These are phyloP conservation scores for Crataegus laevigata DNA, from an alignment of 306 rosid genomes.

Conservation along the genomic window DNA sequence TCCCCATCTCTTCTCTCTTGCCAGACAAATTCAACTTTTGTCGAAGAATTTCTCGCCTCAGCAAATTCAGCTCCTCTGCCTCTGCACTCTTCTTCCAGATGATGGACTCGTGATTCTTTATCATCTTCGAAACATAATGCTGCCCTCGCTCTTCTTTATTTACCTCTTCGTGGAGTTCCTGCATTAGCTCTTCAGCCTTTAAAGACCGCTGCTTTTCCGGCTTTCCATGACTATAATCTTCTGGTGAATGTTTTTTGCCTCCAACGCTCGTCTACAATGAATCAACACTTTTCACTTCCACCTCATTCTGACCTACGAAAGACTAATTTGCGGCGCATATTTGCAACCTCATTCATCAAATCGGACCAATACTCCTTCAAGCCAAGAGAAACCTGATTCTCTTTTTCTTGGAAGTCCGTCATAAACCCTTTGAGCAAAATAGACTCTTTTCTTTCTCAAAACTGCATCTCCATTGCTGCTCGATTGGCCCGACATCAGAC, in stretches of 20 bases:
- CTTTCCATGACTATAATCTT: constrained; percentile 15
- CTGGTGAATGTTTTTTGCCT: constrained; percentile 15
- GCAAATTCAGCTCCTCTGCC: constrained; percentile 42
- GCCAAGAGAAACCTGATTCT: constrained; percentile 20
- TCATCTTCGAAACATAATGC: constrained; percentile 56
- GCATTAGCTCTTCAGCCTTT: constrained; percentile 15
- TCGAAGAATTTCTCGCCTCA: constrained; percentile 26
- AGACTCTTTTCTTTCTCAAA: constrained; percentile 49
- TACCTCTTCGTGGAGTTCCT: constrained; percentile 18
- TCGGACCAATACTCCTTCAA: constrained; percentile 44
- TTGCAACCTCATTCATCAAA: constrained; percentile 43
- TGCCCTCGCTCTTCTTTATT: constrained; percentile 27
- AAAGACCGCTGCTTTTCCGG: background rate
- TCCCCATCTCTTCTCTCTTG: constrained; percentile 27
- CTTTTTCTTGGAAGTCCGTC: constrained; percentile 43
- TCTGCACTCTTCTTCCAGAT: constrained; percentile 46
- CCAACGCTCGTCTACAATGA: constrained; percentile 15
- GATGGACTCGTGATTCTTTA: constrained; percentile 54
- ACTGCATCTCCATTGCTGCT: constrained; percentile 54
- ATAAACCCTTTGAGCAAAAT: constrained; percentile 38
- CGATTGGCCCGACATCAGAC: constrained; percentile 62
- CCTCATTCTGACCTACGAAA: constrained; percentile 22
- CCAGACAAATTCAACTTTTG: constrained; percentile 25
- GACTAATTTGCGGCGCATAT: constrained; percentile 37
- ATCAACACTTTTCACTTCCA: constrained; percentile 18